Evolutionary conservation across 352 stramenopile genomes (phyloP), one percentile per base, ranked within the genome.

Genomic region (Phytophthora quininea): DNA sequence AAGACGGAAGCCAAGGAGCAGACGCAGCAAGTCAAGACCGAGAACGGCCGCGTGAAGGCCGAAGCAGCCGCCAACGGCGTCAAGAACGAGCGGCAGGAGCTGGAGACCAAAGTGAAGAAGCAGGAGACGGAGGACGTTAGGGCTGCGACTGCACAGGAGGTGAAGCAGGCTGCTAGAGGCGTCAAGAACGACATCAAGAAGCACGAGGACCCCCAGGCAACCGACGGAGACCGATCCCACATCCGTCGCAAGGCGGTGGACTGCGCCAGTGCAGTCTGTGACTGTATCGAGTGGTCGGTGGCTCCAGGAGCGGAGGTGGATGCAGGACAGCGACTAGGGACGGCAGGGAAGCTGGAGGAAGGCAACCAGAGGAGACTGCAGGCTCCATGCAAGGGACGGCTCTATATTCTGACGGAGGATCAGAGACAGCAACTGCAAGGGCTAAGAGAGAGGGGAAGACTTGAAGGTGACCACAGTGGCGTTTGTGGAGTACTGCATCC

Each of bases 361-460:
- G 86, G 85, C 27, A 92, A 73, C 32, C 75, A 86, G 40, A 71
- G 77, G 66, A 75, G 67, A 11, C 61, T 95, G 12, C 50, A 77
- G 42, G 64, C 96, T n/a, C 93, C 89, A 65, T 98, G 98, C 40
- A 91, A 90, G 8, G 98, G 98, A 29, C 94, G 89, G 61, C 93
- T 94, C 15, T 80, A 80, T 46, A 63, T 77, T 40, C 35, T 73
- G 15, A 66, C 50, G 7, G 61, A 76, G 45, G 48, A 71, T 3
- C 70, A 74, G 33, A 65, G 8, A 38, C 42, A 38, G 33, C 33
- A 63, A 40, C 15, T 58, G 12, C 30, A 9, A 67, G n/a, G 45
- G 60, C 48, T 19, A 47, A 53, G 24, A 54, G 27, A 24, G 51
- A 57, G 9, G 40, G 19, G 51, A 49, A 15, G 48, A 53, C 14